These are phyloP conservation scores for Hypoxylon perforatum DNA, from an alignment of 495 filamentous ascomycete species.

Conservation along the genomic window DNA sequence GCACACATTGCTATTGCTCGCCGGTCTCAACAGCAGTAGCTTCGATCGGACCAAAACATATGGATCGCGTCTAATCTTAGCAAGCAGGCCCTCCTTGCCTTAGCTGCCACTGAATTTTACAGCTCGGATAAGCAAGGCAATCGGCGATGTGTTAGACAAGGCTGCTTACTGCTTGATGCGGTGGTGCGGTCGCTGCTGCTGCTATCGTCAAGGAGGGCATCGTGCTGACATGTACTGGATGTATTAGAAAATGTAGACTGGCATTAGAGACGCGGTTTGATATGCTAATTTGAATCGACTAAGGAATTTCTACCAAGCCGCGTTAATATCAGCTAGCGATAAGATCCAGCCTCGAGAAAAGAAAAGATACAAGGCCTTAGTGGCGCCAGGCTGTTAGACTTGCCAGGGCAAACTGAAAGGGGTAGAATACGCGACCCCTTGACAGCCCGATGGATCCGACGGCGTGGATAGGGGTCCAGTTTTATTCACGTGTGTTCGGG, in stretches of 20 bases:
- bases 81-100: constrained; percentile 2
- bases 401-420: constrained; percentile 17
- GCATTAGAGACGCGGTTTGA: constrained; percentile 3
- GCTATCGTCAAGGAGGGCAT: constrained; percentile 7
- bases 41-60: constrained; percentile 9
- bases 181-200: neutral
- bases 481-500: constrained; percentile 43
- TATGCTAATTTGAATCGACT: constrained; percentile 3
- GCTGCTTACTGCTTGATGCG: neutral
- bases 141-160: constrained; percentile 6
- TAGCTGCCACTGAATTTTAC: neutral
- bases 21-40: constrained; percentile 13
- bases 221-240: constrained; percentile 1
- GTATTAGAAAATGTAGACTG: constrained; percentile 5
- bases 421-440: constrained; percentile 34
- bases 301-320: constrained; percentile 15
- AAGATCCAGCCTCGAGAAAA: constrained; percentile 28
- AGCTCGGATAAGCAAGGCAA: neutral
- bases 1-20: constrained; percentile 27
- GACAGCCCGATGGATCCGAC: constrained; percentile 41
- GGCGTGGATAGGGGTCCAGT: constrained; percentile 41
- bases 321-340: constrained; percentile 29
- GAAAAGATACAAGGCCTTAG: too few species aligned
- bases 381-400: too few species aligned
- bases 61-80: constrained; percentile 12